Conservation (phyloP, 2,329 filamentous ascomycete genomes). For the Chrysosporium queenslandicum region DNA sequence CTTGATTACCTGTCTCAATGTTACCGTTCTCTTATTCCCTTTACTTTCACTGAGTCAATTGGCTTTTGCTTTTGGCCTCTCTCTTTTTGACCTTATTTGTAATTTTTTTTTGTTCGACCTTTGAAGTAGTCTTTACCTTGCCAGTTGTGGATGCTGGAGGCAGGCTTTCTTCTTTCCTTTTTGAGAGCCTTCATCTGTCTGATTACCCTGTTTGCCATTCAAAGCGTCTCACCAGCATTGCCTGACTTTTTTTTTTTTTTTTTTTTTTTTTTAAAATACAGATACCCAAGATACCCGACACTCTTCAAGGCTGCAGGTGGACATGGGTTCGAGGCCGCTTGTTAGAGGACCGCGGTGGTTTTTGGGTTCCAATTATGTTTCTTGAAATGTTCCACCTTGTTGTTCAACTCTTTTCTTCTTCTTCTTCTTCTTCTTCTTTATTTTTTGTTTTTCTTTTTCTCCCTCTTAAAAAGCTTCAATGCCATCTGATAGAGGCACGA, state of each 20-base stretch:
- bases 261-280: no score
- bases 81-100: not conserved
- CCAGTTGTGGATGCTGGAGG: not conserved
- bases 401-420: not conserved
- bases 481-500: slow-evolving; percentile 4
- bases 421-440: not conserved
- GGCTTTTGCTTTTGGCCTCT: slow-evolving; percentile 1
- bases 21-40: no score
- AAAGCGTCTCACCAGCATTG: not conserved
- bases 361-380: not conserved
- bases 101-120: not conserved
- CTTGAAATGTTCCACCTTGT: not conserved
- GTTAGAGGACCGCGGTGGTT: not conserved
- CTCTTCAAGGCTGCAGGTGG: not conserved
- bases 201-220: not conserved
- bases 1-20: no score
- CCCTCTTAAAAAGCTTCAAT: slow-evolving; percentile 4
- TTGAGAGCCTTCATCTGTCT: not conserved
- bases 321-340: not conserved
- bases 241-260: not conserved
- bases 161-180: not conserved
- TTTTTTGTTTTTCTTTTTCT: not conserved
- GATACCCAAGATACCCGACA: not conserved
- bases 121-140: not conserved
- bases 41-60: no score